Evolutionary conservation across 2,329 filamentous ascomycete genomes (phyloP).

Genomic region (Cordyceps pruinosa): DNA sequence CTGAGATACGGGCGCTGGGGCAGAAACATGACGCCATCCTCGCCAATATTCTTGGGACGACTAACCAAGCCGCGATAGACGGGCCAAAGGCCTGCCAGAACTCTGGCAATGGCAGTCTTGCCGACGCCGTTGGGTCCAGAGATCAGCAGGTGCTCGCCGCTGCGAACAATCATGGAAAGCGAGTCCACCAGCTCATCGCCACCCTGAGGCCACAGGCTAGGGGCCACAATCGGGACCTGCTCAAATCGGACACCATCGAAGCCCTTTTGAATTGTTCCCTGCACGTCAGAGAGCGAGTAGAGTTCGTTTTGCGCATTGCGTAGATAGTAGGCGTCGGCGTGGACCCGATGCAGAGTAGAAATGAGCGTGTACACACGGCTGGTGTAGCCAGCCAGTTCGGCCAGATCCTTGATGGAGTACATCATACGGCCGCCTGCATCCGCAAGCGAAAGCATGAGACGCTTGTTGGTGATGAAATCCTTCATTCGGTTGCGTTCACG

Average conservation of each 20-base stretch:
- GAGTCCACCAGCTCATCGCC: conserved; percentile 88
- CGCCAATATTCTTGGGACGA: conserved; percentile 69
- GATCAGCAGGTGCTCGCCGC: conserved; percentile 89
- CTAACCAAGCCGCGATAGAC: conserved; percentile 90
- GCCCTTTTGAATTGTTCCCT: conserved; percentile 88
- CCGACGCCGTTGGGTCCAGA: conserved; percentile 93
- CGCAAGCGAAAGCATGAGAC: conserved; percentile 92
- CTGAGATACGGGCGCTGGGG: conserved; percentile 90
- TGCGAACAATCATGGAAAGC: conserved; percentile 80
- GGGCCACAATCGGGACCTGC: conserved; percentile 87
- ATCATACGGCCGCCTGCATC: conserved; percentile 98
- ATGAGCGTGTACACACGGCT: conserved; percentile 94
- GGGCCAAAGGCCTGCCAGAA: conserved; percentile 91
- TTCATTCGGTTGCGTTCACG: conserved; percentile 87
- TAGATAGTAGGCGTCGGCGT: conserved; percentile 79
- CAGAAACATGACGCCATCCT: conserved; percentile 97
- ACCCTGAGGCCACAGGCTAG: conserved; percentile 77
- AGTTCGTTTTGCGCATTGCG: conserved; percentile 64
- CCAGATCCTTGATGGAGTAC: conserved; percentile 98
- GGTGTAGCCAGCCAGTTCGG: conserved; percentile 91
- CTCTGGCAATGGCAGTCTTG: conserved; percentile 79
- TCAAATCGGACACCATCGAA: conserved; percentile 93
- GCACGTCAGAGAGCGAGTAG: conserved; percentile 83
- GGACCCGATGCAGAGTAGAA: conserved; percentile 86
- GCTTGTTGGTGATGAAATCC: conserved; percentile 98